Percentiles rank a stretch among this genome's conserved stretches.
These are phyloP conservation scores for Aspergillus tubingensis DNA, from an alignment of 2,329 filamentous ascomycete species.

Conservation along the genomic window DNA sequence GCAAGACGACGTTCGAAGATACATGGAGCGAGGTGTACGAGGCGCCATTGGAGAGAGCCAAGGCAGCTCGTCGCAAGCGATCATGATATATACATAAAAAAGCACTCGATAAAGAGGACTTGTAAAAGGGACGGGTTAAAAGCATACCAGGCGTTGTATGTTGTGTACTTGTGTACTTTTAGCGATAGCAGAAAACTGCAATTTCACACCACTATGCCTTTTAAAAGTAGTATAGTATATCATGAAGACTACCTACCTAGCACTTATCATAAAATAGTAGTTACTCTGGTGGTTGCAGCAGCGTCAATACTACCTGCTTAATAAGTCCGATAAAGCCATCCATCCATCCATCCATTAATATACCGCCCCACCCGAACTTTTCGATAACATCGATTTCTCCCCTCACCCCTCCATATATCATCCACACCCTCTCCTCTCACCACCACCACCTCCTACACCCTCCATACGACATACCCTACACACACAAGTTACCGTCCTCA, in stretches of 20 bases:
- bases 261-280: no score
- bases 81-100: not conserved
- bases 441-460: not conserved
- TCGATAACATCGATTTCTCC: conserved; percentile 2
- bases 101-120: no score
- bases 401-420: not conserved
- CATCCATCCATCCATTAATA: not conserved
- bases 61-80: conserved; percentile 11
- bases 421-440: not conserved
- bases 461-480: not conserved
- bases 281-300: no score
- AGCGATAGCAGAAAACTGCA: not conserved
- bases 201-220: not conserved
- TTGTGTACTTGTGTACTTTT: not conserved
- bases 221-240: no score
- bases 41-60: conserved; percentile 12
- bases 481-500: not conserved
- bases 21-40: conserved; percentile 35
- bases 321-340: not conserved
- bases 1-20: conserved; percentile 69
- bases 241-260: no score
- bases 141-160: conserved; percentile 8
- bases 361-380: not conserved
- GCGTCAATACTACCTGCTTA: not conserved
- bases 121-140: conserved; percentile 10